Base-by-base conservation (phyloP, 495 filamentous ascomycete genomes). In the Hypoxylon intermedium region DNA sequence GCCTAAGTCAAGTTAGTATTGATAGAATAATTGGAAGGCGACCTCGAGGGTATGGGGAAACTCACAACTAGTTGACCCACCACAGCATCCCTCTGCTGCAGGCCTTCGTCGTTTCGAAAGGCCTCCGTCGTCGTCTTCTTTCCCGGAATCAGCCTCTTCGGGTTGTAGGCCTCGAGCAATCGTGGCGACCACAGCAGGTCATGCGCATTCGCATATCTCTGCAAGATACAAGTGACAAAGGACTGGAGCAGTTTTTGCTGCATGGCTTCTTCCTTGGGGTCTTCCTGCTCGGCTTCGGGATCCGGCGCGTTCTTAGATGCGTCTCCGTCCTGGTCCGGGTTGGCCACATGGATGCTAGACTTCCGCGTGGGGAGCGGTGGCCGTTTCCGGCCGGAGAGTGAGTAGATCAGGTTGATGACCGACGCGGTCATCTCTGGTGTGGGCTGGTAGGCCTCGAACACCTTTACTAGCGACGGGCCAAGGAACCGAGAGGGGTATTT, bases 401-500 rank as follows among this genome's bases (percentile, higher is more conserved):
- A 85, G 61, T 87, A 87, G 51, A 93, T 77, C 45, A 95, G 87
- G 46, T 89, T 87, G 34, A 94, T 81, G 18, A 92, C 79, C 6
- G 89, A 85, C 0, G 86, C 77, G 1, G 91, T 92, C 61, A 88
- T 85, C 68, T 89, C 87, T 21, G 83, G 81, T 5, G 64, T 75
- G 56, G 81, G 75, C 30, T 82, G 80, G 71, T 92, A 96, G 3
- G 88, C 83, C 26, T 83, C 79, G 13, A 90, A 77, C 9, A 91
- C 83, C 9, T 91, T 89, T 55, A 90, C 87, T 12, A 98, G 82
- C 24, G 91, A 91, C 1, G 90, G 90, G n/a, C 90, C 90, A 24
- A 98, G 80, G 72, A 98, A 98, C 13, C 93, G 88, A 52, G 91
- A 95, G 1, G 94, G 94, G 52, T 88, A 89, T 74, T 92, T 93